Evolutionary conservation across 371 early-diverging fungal species (phyloP), one percentile per base, ranked within the genome.

Genomic region (Lichtheimia hyalospora): DNA sequence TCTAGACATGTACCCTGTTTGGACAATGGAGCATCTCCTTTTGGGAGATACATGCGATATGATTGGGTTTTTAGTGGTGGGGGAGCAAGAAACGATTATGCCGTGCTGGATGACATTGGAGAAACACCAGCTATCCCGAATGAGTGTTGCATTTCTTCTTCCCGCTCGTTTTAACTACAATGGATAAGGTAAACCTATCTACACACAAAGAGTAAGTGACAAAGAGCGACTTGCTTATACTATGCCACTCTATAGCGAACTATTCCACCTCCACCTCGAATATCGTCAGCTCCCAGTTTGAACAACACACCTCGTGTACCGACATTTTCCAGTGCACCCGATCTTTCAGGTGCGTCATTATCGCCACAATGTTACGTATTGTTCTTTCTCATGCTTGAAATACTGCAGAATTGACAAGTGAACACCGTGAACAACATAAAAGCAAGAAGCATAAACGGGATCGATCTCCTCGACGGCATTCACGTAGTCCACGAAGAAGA

Each of bases 301-400:
- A 18, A 57, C 5, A 18, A 57, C 5, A 40, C 21, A 15, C 41
- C 42, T 44, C 25, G 58, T 21, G 46, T 53, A 16, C 75, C 75
- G 18, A 62, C 72, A 1, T 75, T 72, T 44, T 66, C 73, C 2
- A 72, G 73, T 40, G 75, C 75, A 16, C 75, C 75, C 12, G 68
- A 75, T 28, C 49, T 75, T 18, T 57, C 62, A 52, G 52, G 46
- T 58, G 14, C 21, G 44, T 59, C 27, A 12, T 20, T 12, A 13
- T 34, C 15, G 6, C 34, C 4, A 8, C 1, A 13, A 13, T 2
- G n/a, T n/a, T n/a, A n/a, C 7, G 27, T 5, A 27, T 23, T 25
- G 14, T 39, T n/a, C 21, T n/a, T 8, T 2, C 28, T 15, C 16
- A 60, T 53, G 48, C 24, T 27, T 60, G 57, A 24, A 60, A 27